Base-by-base conservation (phyloP, 805 yeast species). In the Lipomyces japonicus region DNA sequence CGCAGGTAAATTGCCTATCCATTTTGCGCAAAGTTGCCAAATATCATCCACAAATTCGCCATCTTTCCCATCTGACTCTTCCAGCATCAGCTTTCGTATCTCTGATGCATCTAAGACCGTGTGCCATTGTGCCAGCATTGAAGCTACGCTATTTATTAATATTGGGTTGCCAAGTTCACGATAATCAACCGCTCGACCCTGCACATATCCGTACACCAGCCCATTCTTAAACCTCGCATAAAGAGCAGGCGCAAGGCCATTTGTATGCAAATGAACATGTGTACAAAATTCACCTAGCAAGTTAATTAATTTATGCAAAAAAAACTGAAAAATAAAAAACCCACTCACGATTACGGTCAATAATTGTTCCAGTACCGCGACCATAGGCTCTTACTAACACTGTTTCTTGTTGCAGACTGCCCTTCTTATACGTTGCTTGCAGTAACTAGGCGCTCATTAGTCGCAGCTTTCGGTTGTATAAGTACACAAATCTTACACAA, bases 111-210 rank as follows among this genome's bases (percentile, higher is more conserved):
- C 69, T 3, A 83, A 71, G 23, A 66, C 64, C 3, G 71, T 65
- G 64, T 84, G 93, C 87, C 89, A 82, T 55, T 80, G 78, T 2
- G 88, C 90, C 41, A 85, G 71, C 53, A 78, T 77, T 39, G 76
- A 77, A 0, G 90, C 84, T 21, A 85, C 79, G 21, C 77, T 72
- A 0, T 78, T 79, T 65, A 73, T 81, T 12, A 84, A 54, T 12
- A 61, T 56, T 3, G 71, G 71, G 39, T 72, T 59, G 26, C 76
- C 68, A 49, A 84, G 68, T 58, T 84, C 86, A 12, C 69, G 67
- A 5, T 81, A 76, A 3, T 74, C 70, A 31, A 82, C 68, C 0
- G 90, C 75, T 25, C 82, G 63, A 7, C 93, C 93, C 1, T 78
- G 76, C 7, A 82, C 70, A 60, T 71, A 84, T 4, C 86, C 89